Base-by-base conservation (phyloP, 1,284 basidiomycete species). In the Pascua sp. region DNA sequence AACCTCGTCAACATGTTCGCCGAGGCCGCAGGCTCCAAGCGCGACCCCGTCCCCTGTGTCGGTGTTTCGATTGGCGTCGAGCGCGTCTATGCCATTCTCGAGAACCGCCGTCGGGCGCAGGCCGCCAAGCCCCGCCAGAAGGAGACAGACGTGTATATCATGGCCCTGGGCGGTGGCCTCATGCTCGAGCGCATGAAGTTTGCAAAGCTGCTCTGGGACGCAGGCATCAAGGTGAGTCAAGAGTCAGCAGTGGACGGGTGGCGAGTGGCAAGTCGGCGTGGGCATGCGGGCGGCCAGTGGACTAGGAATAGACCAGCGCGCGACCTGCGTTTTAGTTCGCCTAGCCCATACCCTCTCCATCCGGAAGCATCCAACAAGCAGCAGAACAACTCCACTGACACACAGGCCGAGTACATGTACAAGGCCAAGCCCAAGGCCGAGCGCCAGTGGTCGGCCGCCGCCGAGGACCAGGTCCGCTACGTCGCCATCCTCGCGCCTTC, bases 1-100 rank as follows among this genome's bases (percentile, higher is more conserved):
- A 88, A 90, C 64, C 87, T 99, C n/a, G 95, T 98, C 2, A 89
- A 90, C 49, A 86, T 94, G 82, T 97, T 99, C 78, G 84, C 87
- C 17, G 83, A 89, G 8, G 87, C 90, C 0, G 88, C 90, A 0
- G 83, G 88, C 0, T 87, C 68, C 13, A 76, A 73, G 63, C 75
- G 72, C 53, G 72, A 66, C 42, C 79, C 82, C 8, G 83, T 95
- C 53, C 95, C 94, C 0, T 99, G 96, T 74, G 87, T 98, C 11
- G 95, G 96, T 18, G 85, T 98, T 39, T 90, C 87, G 62, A 89
- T 98, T 64, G 96, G 96, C 32, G 82, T 98, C 51, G 96, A 98
- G 79, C 81, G 96, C n/a, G 88, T 98, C 59, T 98, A 97, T 72
- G 89, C 91, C 40, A 83, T 99, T 67, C 79, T 96, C 63, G 92